phyloP scores from a whole-genome alignment of 2,329 filamentous ascomycete species.

The Exophiala bonariae region DNA sequence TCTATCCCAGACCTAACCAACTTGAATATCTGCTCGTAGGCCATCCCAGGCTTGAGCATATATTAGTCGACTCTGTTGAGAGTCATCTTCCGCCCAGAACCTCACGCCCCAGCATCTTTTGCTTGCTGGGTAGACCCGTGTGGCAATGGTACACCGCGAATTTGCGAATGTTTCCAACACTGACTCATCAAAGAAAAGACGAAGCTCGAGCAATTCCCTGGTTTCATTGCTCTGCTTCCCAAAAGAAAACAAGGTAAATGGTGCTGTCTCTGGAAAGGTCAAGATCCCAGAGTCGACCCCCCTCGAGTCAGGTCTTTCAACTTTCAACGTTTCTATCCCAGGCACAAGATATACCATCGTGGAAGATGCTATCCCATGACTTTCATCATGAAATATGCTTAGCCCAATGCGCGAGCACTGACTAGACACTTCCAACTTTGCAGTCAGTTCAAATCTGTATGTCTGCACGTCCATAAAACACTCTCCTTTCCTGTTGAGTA shows the following conservation, averaged over 20 bases:
- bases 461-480: conserved; percentile 20
- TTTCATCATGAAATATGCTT: conserved; percentile 30
- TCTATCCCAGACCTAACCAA: background rate
- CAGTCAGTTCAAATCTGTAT: conserved; percentile 14
- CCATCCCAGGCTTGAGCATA: conserved; percentile 20
- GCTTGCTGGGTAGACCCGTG: conserved; percentile 35
- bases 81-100: conserved; percentile 21
- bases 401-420: conserved; percentile 32
- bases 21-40: conserved; percentile 14
- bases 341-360: conserved; percentile 42
- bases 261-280: conserved; percentile 38
- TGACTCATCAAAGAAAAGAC: conserved; percentile 42
- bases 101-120: conserved; percentile 13
- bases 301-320: conserved; percentile 36
- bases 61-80: conserved; percentile 7
- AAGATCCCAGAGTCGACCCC: conserved; percentile 25
- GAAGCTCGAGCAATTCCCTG: conserved; percentile 42
- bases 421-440: conserved; percentile 27
- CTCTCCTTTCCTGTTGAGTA: conserved; percentile 25
- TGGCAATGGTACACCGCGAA: conserved; percentile 42
- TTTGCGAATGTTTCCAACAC: conserved; percentile 51
- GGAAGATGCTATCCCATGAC: conserved; percentile 27
- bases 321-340: conserved; percentile 40
- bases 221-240: conserved; percentile 17
- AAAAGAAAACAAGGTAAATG: conserved; percentile 50